phyloP scores from a whole-genome alignment of 2,329 filamentous ascomycete genomes.

The Ceratocystis ficicola region DNA sequence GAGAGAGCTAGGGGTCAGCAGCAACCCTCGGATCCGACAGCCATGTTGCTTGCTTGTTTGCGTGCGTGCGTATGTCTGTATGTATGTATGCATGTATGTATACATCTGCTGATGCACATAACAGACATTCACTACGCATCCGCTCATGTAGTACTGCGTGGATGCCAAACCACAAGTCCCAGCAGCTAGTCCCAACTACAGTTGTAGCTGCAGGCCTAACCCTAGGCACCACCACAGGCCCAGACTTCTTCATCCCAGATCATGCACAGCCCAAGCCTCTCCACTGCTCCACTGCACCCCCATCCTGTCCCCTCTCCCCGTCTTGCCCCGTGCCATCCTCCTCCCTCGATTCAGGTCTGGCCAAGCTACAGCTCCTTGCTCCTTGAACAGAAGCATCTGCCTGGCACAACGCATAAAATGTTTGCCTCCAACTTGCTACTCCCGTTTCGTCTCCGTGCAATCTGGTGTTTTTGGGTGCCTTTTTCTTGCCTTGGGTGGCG shows the following conservation, averaged over 20 bases:
- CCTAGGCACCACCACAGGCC: no score
- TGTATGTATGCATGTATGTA: no score
- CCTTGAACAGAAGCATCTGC: no score
- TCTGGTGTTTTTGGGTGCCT: not conserved
- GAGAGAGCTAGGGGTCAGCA: no score
- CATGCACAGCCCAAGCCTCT: not conserved
- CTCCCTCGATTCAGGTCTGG: not conserved
- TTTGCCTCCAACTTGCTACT: no score
- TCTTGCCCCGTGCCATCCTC: not conserved
- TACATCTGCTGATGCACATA: no score
- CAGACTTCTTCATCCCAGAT: not conserved
- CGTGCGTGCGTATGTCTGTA: no score
- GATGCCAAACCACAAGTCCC: not conserved
- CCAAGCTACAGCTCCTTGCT: not conserved
- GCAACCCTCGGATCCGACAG: no score
- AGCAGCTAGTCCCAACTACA: not conserved
- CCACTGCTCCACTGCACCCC: not conserved
- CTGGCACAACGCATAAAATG: not conserved
- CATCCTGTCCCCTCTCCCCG: not conserved
- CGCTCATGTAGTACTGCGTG: not conserved
- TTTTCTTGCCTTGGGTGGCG: not conserved
- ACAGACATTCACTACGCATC: not conserved
- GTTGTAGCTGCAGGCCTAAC: no score
- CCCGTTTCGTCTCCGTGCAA: no score
- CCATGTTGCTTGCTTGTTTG: no score